These are phyloP conservation scores for Rhodofomes roseus DNA, from an alignment of 1,284 basidiomycete species.

Conservation along the genomic window DNA sequence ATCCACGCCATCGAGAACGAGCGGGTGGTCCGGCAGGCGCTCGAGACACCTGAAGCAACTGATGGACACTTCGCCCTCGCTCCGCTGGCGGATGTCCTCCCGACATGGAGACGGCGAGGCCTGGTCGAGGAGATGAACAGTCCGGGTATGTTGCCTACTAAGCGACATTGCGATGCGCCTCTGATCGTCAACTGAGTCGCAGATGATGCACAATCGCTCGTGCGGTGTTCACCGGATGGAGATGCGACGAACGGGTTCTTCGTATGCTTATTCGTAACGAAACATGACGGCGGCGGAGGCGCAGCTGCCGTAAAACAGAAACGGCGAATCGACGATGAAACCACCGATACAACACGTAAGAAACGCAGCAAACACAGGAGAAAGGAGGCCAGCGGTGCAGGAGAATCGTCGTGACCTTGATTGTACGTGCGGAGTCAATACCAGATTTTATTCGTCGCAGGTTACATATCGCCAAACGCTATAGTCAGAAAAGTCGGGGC, in stretches of 20 bases:
- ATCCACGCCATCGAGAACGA: constrained; percentile 93
- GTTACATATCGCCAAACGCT: neutral
- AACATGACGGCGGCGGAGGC: constrained; percentile 10
- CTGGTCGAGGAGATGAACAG: constrained; percentile 55
- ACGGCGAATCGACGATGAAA: neutral
- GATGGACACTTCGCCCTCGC: constrained; percentile 66
- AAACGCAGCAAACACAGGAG: neutral
- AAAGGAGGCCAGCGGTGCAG: constrained; percentile 4
- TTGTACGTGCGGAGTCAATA: neutral
- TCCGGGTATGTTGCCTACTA: constrained; percentile 32
- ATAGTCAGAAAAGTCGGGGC: constrained; percentile 3
- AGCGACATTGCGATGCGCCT: neutral
- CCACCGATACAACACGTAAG: constrained; percentile 1
- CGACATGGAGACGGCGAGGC: constrained; percentile 79
- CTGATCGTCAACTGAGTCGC: constrained; percentile 30
- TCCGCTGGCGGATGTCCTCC: constrained; percentile 60
- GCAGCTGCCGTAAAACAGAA: neutral
- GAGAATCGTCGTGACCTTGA: neutral
- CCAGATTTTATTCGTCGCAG: neutral
- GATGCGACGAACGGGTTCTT: constrained; percentile 95
- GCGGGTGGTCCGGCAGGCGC: constrained; percentile 68
- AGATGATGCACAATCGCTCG: constrained; percentile 56
- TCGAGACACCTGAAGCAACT: constrained; percentile 66
- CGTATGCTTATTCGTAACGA: constrained; percentile 76
- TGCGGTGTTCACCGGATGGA: constrained; percentile 83